Percentiles rank a stretch among this genome's conserved stretches.
These are phyloP conservation scores for Coccomyxa sp. DNA, from an alignment of 139 green algal genomes.

Conservation along the genomic window DNA sequence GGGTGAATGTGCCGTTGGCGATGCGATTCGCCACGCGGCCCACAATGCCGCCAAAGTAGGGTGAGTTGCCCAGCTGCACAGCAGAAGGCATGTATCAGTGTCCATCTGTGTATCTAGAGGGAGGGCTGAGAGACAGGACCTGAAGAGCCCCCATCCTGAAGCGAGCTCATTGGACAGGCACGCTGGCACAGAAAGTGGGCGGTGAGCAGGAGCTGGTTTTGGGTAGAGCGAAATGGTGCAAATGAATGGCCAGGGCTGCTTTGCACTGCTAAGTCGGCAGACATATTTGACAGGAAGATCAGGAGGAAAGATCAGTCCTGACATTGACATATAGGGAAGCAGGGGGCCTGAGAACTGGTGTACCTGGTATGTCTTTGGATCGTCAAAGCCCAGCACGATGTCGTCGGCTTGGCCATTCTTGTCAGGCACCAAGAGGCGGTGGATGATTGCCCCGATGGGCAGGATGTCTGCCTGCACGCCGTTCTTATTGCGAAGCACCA, in stretches of 20 bases:
- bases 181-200: too few species aligned
- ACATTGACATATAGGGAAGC: not conserved
- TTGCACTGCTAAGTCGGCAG: too few species aligned
- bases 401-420: constrained; percentile 40
- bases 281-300: not conserved
- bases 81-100: not conserved
- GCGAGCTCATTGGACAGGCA: too few species aligned
- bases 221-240: not conserved
- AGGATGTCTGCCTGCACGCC: constrained; percentile 55
- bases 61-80: constrained; percentile 30
- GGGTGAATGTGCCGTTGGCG: constrained; percentile 59
- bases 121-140: not conserved
- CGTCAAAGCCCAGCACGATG: constrained; percentile 70
- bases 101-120: not conserved
- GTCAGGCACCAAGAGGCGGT: constrained; percentile 53
- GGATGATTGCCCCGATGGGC: constrained; percentile 56
- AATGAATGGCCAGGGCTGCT: not conserved
- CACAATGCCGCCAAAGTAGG: constrained; percentile 88
- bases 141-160: too few species aligned
- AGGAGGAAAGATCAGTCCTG: too few species aligned
- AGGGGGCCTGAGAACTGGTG: too few species aligned
- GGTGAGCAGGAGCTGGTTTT: not conserved
- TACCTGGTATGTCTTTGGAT: constrained; percentile 51
- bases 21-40: constrained; percentile 92
- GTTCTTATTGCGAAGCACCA: not conserved